A percentile compares a stretch with the other conserved stretches of the same genome.
phyloP scores from a whole-genome alignment of 192 early-diverging fungal genomes.

The Rhizoclosmatium globosum region DNA sequence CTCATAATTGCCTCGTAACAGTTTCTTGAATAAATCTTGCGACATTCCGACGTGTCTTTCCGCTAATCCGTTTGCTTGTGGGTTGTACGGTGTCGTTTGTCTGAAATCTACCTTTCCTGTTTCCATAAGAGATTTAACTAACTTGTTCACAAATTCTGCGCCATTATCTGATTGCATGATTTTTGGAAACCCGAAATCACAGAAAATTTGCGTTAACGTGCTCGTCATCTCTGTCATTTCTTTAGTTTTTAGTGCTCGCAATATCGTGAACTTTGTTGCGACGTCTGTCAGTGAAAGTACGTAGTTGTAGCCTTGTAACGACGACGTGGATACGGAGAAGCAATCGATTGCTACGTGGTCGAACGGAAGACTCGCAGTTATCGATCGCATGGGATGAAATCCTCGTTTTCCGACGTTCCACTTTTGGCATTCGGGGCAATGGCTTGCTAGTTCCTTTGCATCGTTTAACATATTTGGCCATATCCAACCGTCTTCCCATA shows the following conservation, averaged over 20 bases:
- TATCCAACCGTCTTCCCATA: background rate
- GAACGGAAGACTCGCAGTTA: background rate
- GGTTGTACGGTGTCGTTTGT: slow-evolving; percentile 48
- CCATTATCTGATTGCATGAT: slow-evolving; percentile 51
- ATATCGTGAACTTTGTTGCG: background rate
- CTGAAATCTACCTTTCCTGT: slow-evolving; percentile 41
- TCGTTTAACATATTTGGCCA: background rate
- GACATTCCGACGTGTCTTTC: slow-evolving; percentile 47
- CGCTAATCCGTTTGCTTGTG: slow-evolving; percentile 52
- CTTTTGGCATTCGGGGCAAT: background rate
- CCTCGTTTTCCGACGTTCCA: background rate
- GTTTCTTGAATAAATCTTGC: slow-evolving; percentile 38
- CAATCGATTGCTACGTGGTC: background rate
- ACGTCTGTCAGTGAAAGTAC: background rate
- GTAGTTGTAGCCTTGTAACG: background rate
- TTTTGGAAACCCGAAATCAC: slow-evolving; percentile 34
- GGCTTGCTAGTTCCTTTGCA: background rate
- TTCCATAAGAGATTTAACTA: slow-evolving; percentile 28
- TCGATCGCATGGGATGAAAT: background rate
- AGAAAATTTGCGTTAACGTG: background rate
- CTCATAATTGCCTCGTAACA: slow-evolving; percentile 18
- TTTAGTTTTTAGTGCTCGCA: background rate
- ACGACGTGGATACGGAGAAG: background rate
- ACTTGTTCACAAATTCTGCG: slow-evolving; percentile 52
- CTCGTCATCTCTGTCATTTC: background rate